Percentiles rank a stretch among this genome's conserved stretches.
Conservation (phyloP, 352 stramenopile genomes). For the Phytophthora lateralis region DNA sequence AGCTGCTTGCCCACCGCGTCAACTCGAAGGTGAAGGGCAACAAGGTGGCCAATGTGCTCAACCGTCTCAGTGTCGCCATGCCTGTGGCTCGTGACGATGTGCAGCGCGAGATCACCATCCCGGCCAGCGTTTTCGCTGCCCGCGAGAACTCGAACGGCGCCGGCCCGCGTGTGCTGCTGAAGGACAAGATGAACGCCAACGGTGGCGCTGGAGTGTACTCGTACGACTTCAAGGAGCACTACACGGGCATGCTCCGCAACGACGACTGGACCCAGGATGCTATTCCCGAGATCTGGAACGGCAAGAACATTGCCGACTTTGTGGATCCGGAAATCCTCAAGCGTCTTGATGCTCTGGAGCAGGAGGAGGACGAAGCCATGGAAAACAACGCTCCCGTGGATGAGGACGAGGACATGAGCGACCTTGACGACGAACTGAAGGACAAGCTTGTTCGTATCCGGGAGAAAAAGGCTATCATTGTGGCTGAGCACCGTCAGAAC, state of each 20-base stretch:
- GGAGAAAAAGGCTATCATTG: slow-evolving; percentile 86
- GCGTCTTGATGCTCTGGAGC: slow-evolving; percentile 95
- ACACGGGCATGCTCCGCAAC: slow-evolving; percentile 94
- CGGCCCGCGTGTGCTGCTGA: slow-evolving; percentile 62
- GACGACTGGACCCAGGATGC: slow-evolving; percentile 97
- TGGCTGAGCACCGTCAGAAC: slow-evolving; percentile 88
- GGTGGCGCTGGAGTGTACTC: slow-evolving; percentile 98
- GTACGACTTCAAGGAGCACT: slow-evolving; percentile 97
- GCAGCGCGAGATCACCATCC: slow-evolving; percentile 92
- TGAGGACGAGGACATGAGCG: slow-evolving; percentile 84
- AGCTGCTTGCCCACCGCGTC: slow-evolving; percentile 94
- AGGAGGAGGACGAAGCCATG: slow-evolving; percentile 96
- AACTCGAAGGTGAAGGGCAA: slow-evolving; percentile 95
- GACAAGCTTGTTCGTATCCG: slow-evolving; percentile 85
- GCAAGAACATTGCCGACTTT: slow-evolving; percentile 99
- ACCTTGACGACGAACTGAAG: slow-evolving; percentile 97
- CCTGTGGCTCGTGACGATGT: slow-evolving; percentile 94
- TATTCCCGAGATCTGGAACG: slow-evolving; percentile 99
- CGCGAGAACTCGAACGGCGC: slow-evolving; percentile 59
- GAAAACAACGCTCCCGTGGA: slow-evolving; percentile 92
- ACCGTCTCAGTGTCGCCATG: slow-evolving; percentile 95
- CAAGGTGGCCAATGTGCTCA: slow-evolving; percentile 97
- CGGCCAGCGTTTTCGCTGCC: slow-evolving; percentile 90
- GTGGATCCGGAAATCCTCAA: slow-evolving; percentile 98
- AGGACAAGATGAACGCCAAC: slow-evolving; percentile 94